phyloP scores from a whole-genome alignment of 805 yeast species.

The Schizosaccharomyces octosporus region DNA sequence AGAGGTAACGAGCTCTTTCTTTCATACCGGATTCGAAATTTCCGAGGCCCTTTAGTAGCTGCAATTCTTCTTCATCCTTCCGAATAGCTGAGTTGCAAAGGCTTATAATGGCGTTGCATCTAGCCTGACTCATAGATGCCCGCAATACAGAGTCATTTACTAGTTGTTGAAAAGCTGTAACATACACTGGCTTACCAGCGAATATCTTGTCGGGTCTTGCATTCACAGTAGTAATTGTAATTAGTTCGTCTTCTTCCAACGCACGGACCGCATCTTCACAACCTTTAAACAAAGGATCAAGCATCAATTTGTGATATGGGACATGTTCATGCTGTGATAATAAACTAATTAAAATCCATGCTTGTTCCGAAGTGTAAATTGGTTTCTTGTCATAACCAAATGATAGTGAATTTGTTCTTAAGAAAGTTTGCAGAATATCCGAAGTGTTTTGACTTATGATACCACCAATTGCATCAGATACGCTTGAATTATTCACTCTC shows the following conservation, averaged over 20 bases:
- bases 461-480: constrained; percentile 39
- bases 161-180: constrained; percentile 52
- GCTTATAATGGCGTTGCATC: neutral
- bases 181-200: constrained; percentile 67
- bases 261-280: constrained; percentile 26
- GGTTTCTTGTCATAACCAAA: constrained; percentile 8
- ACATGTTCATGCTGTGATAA: constrained; percentile 24
- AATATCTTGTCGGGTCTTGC: constrained; percentile 36
- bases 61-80: neutral
- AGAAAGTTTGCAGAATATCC: constrained; percentile 62
- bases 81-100: neutral
- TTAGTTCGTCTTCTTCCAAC: constrained; percentile 57
- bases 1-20: neutral
- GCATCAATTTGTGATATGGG: constrained; percentile 12
- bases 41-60: neutral
- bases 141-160: constrained; percentile 30
- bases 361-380: constrained; percentile 53
- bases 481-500: constrained; percentile 63
- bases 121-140: constrained; percentile 32
- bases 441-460: constrained; percentile 69
- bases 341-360: constrained; percentile 56
- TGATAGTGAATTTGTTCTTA: constrained; percentile 15
- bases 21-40: neutral
- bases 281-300: constrained; percentile 15
- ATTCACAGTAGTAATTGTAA: constrained; percentile 45